Conservation (phyloP, 805 yeast genomes). For the Zygosaccharomyces kombuchaensis region DNA sequence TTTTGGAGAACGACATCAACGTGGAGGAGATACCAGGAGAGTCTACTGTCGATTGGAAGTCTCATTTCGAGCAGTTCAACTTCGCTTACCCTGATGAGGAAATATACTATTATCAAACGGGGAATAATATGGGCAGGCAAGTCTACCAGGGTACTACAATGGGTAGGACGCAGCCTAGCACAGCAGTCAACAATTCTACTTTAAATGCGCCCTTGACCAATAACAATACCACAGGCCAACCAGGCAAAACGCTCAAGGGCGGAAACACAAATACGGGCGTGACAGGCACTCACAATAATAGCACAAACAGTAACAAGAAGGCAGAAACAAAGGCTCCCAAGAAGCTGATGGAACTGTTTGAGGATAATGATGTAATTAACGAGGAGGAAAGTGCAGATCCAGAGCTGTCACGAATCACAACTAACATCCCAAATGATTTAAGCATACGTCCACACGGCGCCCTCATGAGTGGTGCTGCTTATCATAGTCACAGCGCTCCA, state of each 20-base stretch:
- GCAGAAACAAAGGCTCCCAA: conserved; percentile 52
- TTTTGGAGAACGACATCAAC: conserved; percentile 64
- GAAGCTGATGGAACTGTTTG: conserved; percentile 67
- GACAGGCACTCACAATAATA: conserved; percentile 22
- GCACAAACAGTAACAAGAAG: conserved; percentile 30
- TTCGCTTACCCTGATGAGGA: conserved; percentile 36
- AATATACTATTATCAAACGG: conserved; percentile 25
- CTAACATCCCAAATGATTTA: conserved; percentile 15
- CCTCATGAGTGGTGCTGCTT: conserved; percentile 13
- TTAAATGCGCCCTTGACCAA: conserved; percentile 26
- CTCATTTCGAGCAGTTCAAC: conserved; percentile 25
- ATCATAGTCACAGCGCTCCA: conserved; percentile 30
- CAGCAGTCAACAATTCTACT: conserved; percentile 27
- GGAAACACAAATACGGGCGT: conserved; percentile 33
- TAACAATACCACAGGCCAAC: conserved; percentile 19
- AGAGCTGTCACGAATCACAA: conserved; percentile 19
- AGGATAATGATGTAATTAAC: conserved; percentile 39
- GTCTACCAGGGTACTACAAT: conserved; percentile 31
- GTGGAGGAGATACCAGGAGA: conserved; percentile 36
- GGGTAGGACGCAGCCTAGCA: conserved; percentile 26
- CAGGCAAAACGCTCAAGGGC: conserved; percentile 21
- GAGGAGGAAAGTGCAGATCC: conserved; percentile 20
- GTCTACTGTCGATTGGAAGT: conserved; percentile 23
- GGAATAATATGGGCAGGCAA: conserved; percentile 17
- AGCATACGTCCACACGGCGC: conserved; percentile 21